Evolutionary conservation across 495 filamentous ascomycete species (phyloP), one percentile per base, ranked within the genome.

Genomic region (Penicillium angulare): DNA sequence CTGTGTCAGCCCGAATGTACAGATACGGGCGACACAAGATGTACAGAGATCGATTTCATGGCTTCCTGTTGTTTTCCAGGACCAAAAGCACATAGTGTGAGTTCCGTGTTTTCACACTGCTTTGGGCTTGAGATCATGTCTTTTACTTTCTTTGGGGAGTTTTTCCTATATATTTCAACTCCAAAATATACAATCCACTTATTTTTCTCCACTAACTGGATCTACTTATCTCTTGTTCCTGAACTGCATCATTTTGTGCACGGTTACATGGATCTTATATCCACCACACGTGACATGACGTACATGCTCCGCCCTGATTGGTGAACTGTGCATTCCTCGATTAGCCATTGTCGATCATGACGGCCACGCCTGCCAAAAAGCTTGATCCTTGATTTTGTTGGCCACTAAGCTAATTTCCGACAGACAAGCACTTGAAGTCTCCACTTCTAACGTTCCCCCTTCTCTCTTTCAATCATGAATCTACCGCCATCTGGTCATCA

Each of bases 341-440:
- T n/a, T n/a, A n/a, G n/a, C n/a, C n/a, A n/a, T n/a, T 23, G 54
- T 27, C 52, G 52, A 59, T 59, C 55, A 53, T 56, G 59, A 62
- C 52, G 52, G 46, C 34, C 34, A 18, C 26, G 44, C 31, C 27
- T 55, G 48, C 49, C 56, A 43, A 7, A 50, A 60, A 60, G 49
- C 57, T 60, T 60, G 57, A 31, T 52, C 56, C 24, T 7, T 12
- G 15, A 31, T 31, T 9, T n/a, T 16, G 20, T 44, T 31, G 43
- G 48, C 49, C 52, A 55, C 48, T 52, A 51, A 47, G 39, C 15
- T 48, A 16, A 21, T 24, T 9, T 7, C 10, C 2, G 22, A 31
- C 6, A 12, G 13, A 31, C 16, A n/a, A n/a, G n/a, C n/a, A n/a
- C n/a, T n/a, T n/a, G 18, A 8, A 7, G 4, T 48, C 45, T 38